Percentiles rank a stretch among this genome's conserved stretches.
Conservation (phyloP, 2,329 filamentous ascomycete genomes). For the Coniochaeta prunicola region DNA sequence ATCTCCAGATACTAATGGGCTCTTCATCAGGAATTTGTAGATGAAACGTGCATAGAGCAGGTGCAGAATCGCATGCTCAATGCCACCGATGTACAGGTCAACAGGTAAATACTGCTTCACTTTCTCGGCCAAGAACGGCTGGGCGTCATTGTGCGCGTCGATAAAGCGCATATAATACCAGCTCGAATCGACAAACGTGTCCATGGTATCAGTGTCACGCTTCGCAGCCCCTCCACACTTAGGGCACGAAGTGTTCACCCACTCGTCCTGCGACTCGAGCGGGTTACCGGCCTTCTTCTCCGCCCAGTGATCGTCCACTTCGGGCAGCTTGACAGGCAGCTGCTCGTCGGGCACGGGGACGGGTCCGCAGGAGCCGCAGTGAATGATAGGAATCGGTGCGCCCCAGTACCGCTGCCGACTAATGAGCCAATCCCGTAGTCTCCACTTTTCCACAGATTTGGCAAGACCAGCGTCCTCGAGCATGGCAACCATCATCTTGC, state of each 20-base stretch:
- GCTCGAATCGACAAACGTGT: conserved; percentile 91
- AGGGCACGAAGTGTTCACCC: conserved; percentile 70
- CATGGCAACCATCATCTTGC: conserved; percentile 49
- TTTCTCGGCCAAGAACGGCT: conserved; percentile 54
- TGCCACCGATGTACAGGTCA: conserved; percentile 81
- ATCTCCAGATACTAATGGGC: conserved; percentile 35
- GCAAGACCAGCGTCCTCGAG: conserved; percentile 51
- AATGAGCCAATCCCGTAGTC: conserved; percentile 81
- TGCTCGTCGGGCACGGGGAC: conserved; percentile 72
- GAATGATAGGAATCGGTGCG: conserved; percentile 80
- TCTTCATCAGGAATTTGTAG: conserved; percentile 71
- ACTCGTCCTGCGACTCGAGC: conserved; percentile 62
- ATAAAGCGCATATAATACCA: conserved; percentile 86
- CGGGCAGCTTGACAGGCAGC: conserved; percentile 69
- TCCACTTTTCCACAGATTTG: conserved; percentile 63
- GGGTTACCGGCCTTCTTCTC: conserved; percentile 69
- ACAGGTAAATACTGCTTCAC: conserved; percentile 60
- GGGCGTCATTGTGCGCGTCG: conserved; percentile 57
- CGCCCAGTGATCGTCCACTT: conserved; percentile 61
- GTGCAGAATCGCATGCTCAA: conserved; percentile 87
- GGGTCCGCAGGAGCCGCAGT: conserved; percentile 69
- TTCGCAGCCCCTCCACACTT: conserved; percentile 63
- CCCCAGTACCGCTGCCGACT: conserved; percentile 94
- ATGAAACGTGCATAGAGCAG: conserved; percentile 85
- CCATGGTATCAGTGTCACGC: conserved; percentile 90